phyloP scores from a whole-genome alignment of 495 filamentous ascomycete genomes.

The Penicillium canescens region DNA sequence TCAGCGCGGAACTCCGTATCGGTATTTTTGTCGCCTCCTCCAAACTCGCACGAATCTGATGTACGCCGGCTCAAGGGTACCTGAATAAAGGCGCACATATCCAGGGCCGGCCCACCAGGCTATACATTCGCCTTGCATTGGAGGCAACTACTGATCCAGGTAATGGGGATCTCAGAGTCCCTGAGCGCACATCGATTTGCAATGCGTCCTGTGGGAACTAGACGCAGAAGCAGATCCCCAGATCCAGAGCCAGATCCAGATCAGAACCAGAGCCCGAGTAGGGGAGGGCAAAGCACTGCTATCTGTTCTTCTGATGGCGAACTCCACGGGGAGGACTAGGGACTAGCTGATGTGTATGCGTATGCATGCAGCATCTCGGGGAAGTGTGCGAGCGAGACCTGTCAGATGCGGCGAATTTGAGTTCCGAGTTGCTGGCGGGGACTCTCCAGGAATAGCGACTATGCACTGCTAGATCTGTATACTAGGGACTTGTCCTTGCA shows the following conservation, averaged over 20 bases:
- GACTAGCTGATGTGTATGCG: conserved; percentile 1
- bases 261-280: too few species aligned
- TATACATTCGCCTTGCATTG: conserved; percentile 28
- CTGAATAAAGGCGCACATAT: conserved; percentile 21
- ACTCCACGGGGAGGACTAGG: conserved; percentile 17
- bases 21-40: neutral
- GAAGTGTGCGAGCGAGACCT: conserved; percentile 17
- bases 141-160: conserved; percentile 24
- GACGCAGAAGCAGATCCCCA: neutral
- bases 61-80: conserved; percentile 20
- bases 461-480: conserved; percentile 22
- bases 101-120: conserved; percentile 3
- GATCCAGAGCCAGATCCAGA: too few species aligned
- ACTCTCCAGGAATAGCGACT: conserved; percentile 14
- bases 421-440: conserved; percentile 10
- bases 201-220: conserved; percentile 9
- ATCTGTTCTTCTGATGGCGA: conserved; percentile 8
- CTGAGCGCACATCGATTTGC: conserved; percentile 4
- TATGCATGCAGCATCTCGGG: conserved; percentile 5
- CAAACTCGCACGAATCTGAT: conserved; percentile 5
- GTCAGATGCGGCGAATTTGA: conserved; percentile 33
- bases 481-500: conserved; percentile 26
- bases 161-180: conserved; percentile 16
- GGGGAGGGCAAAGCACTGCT: too few species aligned
- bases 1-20: neutral